phyloP scores from a whole-genome alignment of 2,329 filamentous ascomycete genomes.

The Alternaria burnsii region DNA sequence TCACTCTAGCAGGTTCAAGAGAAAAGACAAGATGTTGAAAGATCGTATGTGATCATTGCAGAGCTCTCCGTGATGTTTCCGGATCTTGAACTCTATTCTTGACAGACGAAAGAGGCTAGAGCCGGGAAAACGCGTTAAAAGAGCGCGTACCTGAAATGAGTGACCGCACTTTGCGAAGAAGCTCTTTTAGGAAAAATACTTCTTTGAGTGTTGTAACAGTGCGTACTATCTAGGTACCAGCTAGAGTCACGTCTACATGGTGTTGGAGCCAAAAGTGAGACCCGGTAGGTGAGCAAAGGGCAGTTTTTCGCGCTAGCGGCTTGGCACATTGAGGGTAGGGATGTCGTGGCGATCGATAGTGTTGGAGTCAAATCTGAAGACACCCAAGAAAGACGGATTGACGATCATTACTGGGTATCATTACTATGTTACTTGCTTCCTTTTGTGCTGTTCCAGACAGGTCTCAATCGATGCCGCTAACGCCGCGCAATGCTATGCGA shows the following conservation, averaged over 20 bases:
- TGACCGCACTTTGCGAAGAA: not conserved
- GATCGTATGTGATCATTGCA: not conserved
- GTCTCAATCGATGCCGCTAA: slow-evolving; percentile 15
- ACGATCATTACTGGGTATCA: slow-evolving; percentile 19
- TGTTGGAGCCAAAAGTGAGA: slow-evolving; percentile 4
- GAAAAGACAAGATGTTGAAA: not conserved
- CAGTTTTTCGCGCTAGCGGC: slow-evolving; percentile 36
- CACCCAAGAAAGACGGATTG: not conserved
- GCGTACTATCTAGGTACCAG: not conserved
- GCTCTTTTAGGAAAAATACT: accelerated
- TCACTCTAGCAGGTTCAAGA: not conserved
- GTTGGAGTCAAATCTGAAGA: not conserved
- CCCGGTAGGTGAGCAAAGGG: slow-evolving; percentile 14
- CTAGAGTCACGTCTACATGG: slow-evolving; percentile 6
- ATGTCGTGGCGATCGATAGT: slow-evolving; percentile 9
- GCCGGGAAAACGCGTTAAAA: not conserved
- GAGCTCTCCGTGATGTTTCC: not conserved
- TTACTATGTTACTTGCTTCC: slow-evolving; percentile 18
- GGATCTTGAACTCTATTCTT: not conserved
- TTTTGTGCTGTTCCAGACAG: slow-evolving; percentile 20
- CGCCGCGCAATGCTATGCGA: slow-evolving; percentile 30
- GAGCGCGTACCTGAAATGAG: slow-evolving; percentile 1
- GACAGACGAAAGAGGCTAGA: not conserved
- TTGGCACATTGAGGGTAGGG: slow-evolving; percentile 20
- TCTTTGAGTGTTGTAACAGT: not conserved